Conservation (phyloP, 306 rosid genomes). For the Inga oerstediana region DNA sequence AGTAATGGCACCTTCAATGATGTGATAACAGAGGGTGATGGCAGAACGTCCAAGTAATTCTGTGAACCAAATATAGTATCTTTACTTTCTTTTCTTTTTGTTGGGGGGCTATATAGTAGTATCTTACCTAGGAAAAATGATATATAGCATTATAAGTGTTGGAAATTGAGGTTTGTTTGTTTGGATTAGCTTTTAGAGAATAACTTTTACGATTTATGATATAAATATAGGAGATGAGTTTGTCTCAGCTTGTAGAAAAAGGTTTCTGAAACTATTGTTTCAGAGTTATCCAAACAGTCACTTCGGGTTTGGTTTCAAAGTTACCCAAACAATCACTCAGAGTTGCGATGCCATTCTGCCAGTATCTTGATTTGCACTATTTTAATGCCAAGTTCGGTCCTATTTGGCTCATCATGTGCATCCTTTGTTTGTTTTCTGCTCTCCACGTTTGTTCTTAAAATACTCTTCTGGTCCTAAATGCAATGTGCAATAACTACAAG, state of each 20-base stretch:
- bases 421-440: neutral
- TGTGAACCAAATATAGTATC: neutral
- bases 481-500: too few relatives aligned
- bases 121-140: neutral
- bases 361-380: too few relatives aligned
- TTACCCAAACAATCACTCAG: neutral
- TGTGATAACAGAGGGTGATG: conserved; percentile 89
- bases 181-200: too few relatives aligned
- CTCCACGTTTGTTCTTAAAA: neutral
- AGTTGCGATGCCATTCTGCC: neutral
- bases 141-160: neutral
- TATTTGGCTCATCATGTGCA: neutral
- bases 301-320: too few relatives aligned
- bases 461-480: too few relatives aligned
- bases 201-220: too few relatives aligned
- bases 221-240: too few relatives aligned
- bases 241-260: too few relatives aligned
- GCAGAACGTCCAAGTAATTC: conserved; percentile 56
- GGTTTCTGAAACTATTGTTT: too few relatives aligned
- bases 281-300: too few relatives aligned
- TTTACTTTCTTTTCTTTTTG: neutral
- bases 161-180: neutral
- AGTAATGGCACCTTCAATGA: conserved; percentile 82
- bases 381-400: too few relatives aligned
- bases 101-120: neutral